A percentile compares a stretch with the other conserved stretches of the same genome.
Evolutionary conservation across 192 early-diverging fungal species (phyloP).

Genomic region (Mycoemilia scoparia): DNA sequence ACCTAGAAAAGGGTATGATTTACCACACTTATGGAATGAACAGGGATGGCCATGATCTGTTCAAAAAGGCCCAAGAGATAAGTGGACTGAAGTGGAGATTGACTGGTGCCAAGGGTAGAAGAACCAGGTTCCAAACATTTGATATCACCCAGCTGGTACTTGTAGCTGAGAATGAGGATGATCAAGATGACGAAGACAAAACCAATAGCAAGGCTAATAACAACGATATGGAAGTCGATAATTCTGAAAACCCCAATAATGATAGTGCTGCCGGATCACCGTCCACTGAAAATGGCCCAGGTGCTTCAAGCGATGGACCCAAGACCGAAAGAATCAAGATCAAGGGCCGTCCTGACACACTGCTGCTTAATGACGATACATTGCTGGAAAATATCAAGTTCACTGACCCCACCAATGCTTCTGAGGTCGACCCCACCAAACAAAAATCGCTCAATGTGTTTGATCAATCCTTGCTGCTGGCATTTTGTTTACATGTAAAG

Average conservation of each 20-base stretch:
- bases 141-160: slow-evolving; percentile 84
- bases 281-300: no score
- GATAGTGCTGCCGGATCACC: slow-evolving; percentile 7
- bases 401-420: slow-evolving; percentile 22
- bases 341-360: slow-evolving; percentile 44
- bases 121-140: slow-evolving; percentile 83
- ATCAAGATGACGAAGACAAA: no score
- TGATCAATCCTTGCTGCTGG: slow-evolving; percentile 81
- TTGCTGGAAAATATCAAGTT: slow-evolving; percentile 67
- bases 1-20: slow-evolving; percentile 64
- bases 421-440: slow-evolving; percentile 21
- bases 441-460: slow-evolving; percentile 54
- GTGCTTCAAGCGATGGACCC: no score
- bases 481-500: slow-evolving; percentile 81
- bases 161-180: slow-evolving; percentile 64
- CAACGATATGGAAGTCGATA: slow-evolving; percentile 6
- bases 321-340: no score
- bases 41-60: slow-evolving; percentile 37
- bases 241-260: no score
- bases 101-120: slow-evolving; percentile 73
- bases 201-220: slow-evolving; percentile 13
- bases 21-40: slow-evolving; percentile 62
- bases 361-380: slow-evolving; percentile 81
- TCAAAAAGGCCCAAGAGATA: slow-evolving; percentile 54
- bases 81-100: slow-evolving; percentile 72